Conservation (phyloP, 139 green algal genomes). For the Tetraselmis chui region DNA sequence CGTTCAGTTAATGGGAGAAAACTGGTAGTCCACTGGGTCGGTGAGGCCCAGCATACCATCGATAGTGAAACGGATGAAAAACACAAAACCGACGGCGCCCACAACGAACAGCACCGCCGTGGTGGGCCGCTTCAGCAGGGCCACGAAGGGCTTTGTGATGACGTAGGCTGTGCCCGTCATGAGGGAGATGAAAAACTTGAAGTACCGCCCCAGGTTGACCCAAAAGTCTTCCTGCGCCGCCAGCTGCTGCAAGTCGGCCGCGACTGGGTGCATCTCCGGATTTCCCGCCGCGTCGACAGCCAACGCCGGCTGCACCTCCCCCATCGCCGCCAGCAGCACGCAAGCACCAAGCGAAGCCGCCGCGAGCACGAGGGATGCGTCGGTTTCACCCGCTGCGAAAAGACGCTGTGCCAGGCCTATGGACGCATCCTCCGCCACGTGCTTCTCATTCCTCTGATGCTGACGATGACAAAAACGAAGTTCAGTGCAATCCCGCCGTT, state of each 20-base stretch:
- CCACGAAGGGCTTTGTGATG: slow-evolving; percentile 60
- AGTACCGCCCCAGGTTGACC: slow-evolving; percentile 71
- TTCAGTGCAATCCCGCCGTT: no score
- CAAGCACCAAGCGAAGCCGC: neutral
- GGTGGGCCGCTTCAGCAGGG: slow-evolving; percentile 57
- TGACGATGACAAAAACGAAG: no score
- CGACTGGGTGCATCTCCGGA: no score
- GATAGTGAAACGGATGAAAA: slow-evolving; percentile 49
- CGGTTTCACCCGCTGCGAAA: neutral
- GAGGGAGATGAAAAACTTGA: slow-evolving; percentile 81
- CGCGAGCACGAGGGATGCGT: neutral
- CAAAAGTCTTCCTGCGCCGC: slow-evolving; percentile 66
- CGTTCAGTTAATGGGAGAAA: neutral
- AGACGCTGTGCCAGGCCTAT: neutral
- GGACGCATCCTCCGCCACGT: no score
- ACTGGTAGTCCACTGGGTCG: slow-evolving; percentile 36
- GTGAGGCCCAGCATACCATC: slow-evolving; percentile 61
- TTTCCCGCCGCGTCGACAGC: no score
- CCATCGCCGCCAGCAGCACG: neutral
- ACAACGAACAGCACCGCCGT: slow-evolving; percentile 49
- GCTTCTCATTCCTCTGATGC: no score
- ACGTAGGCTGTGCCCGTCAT: slow-evolving; percentile 83
- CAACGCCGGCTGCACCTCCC: neutral
- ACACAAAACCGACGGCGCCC: slow-evolving; percentile 27
- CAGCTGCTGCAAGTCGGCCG: no score